These are phyloP conservation scores for Zancudomyces culisetae DNA, from an alignment of 371 early-diverging fungal species.

Conservation along the genomic window DNA sequence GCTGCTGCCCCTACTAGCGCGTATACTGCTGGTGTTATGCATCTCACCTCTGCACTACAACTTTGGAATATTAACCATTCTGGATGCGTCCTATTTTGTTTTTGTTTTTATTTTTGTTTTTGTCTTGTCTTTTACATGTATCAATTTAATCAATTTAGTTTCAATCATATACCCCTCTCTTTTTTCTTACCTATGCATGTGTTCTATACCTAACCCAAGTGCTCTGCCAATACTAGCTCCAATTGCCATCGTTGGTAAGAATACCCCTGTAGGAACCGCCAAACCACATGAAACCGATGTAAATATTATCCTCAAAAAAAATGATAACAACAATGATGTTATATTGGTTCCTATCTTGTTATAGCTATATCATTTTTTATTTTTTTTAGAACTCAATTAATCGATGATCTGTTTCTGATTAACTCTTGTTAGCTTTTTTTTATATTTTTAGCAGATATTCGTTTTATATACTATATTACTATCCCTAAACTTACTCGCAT, in stretches of 20 bases:
- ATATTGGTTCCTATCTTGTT: constrained; percentile 12
- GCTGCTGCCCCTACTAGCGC: constrained; percentile 92
- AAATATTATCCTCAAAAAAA: constrained; percentile 39
- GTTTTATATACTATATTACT: background rate
- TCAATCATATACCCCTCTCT: background rate
- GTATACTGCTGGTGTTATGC: constrained; percentile 86
- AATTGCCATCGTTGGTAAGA: constrained; percentile 60
- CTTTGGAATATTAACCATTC: constrained; percentile 36
- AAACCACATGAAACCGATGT: constrained; percentile 59
- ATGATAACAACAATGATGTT: constrained; percentile 32
- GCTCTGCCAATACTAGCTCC: constrained; percentile 68
- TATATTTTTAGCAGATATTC: no score
- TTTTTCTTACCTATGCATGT: constrained; percentile 1
- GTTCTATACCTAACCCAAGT: constrained; percentile 48
- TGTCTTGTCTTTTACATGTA: no score
- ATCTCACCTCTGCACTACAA: constrained; percentile 39
- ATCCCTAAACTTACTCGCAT: constrained; percentile 8
- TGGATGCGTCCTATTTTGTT: constrained; percentile 37
- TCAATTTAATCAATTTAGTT: no score
- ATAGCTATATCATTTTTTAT: constrained; percentile 7
- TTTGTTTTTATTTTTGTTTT: no score
- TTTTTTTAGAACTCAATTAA: background rate
- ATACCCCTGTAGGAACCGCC: constrained; percentile 58
- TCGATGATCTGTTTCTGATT: no score
- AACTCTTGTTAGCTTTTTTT: no score